Conservation (phyloP, 1,284 basidiomycete species). For the Malassezia brasiliensis region DNA sequence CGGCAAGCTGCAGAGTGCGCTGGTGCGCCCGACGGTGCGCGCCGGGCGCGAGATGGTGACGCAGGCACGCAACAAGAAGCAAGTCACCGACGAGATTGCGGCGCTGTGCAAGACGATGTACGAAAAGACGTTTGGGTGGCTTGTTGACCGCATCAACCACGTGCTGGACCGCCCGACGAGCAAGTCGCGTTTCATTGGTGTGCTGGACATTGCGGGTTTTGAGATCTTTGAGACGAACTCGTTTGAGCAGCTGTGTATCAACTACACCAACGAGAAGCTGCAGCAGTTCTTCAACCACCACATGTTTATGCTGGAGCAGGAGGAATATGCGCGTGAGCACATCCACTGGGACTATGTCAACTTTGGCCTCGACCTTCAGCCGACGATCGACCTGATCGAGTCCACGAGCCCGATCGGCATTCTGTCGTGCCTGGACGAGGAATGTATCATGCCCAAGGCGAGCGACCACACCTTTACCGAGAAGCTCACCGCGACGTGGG, state of each 20-base stretch:
- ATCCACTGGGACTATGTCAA: conserved; percentile 99
- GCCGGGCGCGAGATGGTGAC: conserved; percentile 96
- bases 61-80: conserved; percentile 79
- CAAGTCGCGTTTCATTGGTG: conserved; percentile 93
- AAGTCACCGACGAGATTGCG: conserved; percentile 84
- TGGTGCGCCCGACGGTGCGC: conserved; percentile 60
- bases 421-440: conserved; percentile 87
- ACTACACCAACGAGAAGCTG: conserved; percentile 71
- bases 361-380: conserved; percentile 93
- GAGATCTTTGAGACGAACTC: conserved; percentile 63
- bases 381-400: conserved; percentile 97
- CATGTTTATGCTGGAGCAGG: conserved; percentile 99
- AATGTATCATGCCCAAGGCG: conserved; percentile 98
- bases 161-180: conserved; percentile 79
- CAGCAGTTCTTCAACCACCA: conserved; percentile 69
- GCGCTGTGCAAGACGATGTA: conserved; percentile 92
- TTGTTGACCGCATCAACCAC: conserved; percentile 90
- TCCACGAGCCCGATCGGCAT: conserved; percentile 66
- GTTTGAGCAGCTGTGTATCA: conserved; percentile 97
- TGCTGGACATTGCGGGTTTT: conserved; percentile 98
- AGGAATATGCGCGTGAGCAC: conserved; percentile 91
- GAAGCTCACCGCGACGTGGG: conserved; percentile 57
- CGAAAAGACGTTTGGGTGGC: conserved; percentile 86
- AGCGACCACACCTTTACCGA: conserved; percentile 89
- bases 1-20: conserved; percentile 73